Evolutionary conservation across 306 rosid species (phyloP).

Genomic region (Acacia melanoxylon): DNA sequence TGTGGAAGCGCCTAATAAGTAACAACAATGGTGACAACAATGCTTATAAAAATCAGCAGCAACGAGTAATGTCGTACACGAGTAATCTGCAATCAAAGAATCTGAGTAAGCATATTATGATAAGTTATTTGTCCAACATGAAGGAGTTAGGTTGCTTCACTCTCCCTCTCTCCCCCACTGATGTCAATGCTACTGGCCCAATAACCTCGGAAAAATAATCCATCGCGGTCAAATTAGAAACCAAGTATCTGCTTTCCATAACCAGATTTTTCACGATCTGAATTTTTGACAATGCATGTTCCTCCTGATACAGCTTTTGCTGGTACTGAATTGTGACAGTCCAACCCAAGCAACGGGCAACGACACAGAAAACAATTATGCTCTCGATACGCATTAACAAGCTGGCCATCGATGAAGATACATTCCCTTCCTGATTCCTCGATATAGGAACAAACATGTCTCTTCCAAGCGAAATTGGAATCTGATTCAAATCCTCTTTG

Average conservation of each 20-base stretch:
- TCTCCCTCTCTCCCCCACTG: constrained; percentile 9
- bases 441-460: constrained; percentile 52
- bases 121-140: constrained; percentile 1
- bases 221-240: constrained; percentile 20
- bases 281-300: constrained; percentile 7
- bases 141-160: constrained; percentile 27
- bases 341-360: constrained; percentile 21
- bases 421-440: constrained; percentile 35
- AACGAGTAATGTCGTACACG: constrained; percentile 29
- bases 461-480: constrained; percentile 46
- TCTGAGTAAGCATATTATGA: constrained; percentile 29
- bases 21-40: constrained; percentile 29
- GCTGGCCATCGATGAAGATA: constrained; percentile 12
- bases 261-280: background rate
- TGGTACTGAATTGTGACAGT: constrained; percentile 1
- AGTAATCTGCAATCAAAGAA: constrained; percentile 41
- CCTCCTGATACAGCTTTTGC: constrained; percentile 15
- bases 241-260: constrained; percentile 8
- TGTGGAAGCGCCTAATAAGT: constrained; percentile 7
- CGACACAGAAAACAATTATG: constrained; percentile 11
- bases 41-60: constrained; percentile 25
- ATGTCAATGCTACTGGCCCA: constrained; percentile 24
- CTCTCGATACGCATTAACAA: constrained; percentile 10
- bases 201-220: constrained; percentile 10
- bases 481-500: constrained; percentile 50